Percentiles rank a stretch among this genome's conserved stretches.
Conservation (phyloP, 768 basidiomycete genomes). For the Suillus subalutaceus region DNA sequence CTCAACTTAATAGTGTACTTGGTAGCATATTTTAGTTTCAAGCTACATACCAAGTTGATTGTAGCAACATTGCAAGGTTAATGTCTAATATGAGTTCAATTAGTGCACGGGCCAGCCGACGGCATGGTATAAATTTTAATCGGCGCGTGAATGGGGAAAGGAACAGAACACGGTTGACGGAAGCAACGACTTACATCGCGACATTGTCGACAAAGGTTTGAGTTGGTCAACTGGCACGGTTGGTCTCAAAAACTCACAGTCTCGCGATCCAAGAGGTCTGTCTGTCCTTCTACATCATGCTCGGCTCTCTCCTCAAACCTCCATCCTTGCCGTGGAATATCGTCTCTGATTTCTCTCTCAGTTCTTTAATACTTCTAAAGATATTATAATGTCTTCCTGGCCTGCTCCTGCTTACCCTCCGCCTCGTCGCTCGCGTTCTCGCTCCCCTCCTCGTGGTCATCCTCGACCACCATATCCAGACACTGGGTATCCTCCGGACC, state of each 20-base stretch:
- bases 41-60: neutral
- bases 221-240: conserved; percentile 33
- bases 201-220: conserved; percentile 45
- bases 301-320: conserved; percentile 69
- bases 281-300: conserved; percentile 89
- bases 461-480: conserved; percentile 61
- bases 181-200: conserved; percentile 54
- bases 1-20: conserved; percentile 47
- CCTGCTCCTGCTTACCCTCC: conserved; percentile 69
- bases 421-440: conserved; percentile 80
- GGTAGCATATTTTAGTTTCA: conserved; percentile 52
- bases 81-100: conserved; percentile 9
- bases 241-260: conserved; percentile 41
- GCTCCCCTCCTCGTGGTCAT: conserved; percentile 65
- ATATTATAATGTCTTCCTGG: conserved; percentile 74
- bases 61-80: neutral
- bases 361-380: conserved; percentile 33
- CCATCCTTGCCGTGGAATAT: conserved; percentile 53
- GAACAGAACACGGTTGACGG: conserved; percentile 21
- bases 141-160: conserved; percentile 23
- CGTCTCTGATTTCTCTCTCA: conserved; percentile 54
- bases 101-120: conserved; percentile 18
- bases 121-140: conserved; percentile 22
- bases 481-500: conserved; percentile 55
- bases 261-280: conserved; percentile 82